Evolutionary conservation across 805 yeast genomes (phyloP), one percentile per base, ranked within the genome.

Genomic region (Yarrowia phangngaensis): DNA sequence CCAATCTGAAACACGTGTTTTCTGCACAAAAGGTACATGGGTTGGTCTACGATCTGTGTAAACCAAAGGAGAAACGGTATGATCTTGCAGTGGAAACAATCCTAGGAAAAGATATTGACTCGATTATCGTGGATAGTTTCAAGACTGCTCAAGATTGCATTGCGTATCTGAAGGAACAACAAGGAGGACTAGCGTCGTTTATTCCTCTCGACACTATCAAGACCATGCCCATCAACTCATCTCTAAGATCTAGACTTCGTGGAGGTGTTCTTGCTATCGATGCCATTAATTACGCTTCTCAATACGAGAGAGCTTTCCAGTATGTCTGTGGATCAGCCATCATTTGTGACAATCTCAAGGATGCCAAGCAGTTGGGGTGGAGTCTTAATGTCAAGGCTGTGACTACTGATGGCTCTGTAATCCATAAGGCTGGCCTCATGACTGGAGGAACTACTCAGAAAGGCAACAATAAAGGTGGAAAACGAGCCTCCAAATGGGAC

Each of bases 351-450:
- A 70, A 69, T 31, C 66, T 88, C 55, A 74, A 72, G 2, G 63
- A 75, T 20, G 97, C 97, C 2, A 76, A 80, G 59, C 67, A 71
- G 1, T 66, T 90, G 51, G 79, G 85, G 60, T 86, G 95, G 90
- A 70, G 71, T 14, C 66, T 68, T 27, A 68, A 72, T 6, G 65
- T 78, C 20, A 87, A 84, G 62, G 67, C 84, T 40, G 95, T 89
- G 2, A 77, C 95, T 0, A 58, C 86, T 11, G 87, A 86, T 41
- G 98, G 98, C 2, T 77, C 90, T 0, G 70, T 88, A 22, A 84
- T 92, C 36, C 87, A 86, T 60, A 79, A 78, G 58, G 80, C 90
- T 4, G 95, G 95, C 6, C 70, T 88, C 27, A 86, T 92, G 95
- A 83, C 97, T 7, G 97, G 97, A 62, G 97, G 97, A 55, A 64